Percentiles rank a stretch among this genome's conserved stretches.
These are phyloP conservation scores for Colletotrichum tropicale DNA, from an alignment of 2,329 filamentous ascomycete species.

Conservation along the genomic window DNA sequence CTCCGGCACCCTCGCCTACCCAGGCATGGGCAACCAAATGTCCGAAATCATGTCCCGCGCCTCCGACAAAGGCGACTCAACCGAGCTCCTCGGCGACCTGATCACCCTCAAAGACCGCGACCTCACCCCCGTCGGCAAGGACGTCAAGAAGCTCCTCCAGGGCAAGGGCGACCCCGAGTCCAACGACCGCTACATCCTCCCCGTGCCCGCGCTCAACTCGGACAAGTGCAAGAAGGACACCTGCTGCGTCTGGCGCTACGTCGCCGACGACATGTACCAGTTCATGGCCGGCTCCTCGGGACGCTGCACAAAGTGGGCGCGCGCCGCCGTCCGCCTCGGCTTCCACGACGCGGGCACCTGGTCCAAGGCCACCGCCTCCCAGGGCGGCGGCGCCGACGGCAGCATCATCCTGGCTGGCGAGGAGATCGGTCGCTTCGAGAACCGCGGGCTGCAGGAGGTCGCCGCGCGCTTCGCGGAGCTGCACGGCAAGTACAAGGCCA, in stretches of 20 bases:
- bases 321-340: constrained; percentile 49
- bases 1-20: constrained; percentile 19
- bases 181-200: constrained; percentile 22
- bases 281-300: constrained; percentile 41
- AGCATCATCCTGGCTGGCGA: constrained; percentile 42
- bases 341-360: constrained; percentile 54
- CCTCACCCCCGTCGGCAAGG: constrained; percentile 20
- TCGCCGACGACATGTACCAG: constrained; percentile 41
- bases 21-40: constrained; percentile 18
- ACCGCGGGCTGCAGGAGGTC: constrained; percentile 52
- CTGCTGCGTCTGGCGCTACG: constrained; percentile 50
- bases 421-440: constrained; percentile 42
- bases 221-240: constrained; percentile 39
- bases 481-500: constrained; percentile 40
- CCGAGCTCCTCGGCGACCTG: constrained; percentile 24
- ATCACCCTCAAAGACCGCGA: constrained; percentile 15
- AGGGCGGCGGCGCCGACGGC: constrained; percentile 49
- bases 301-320: constrained; percentile 47
- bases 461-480: constrained; percentile 41
- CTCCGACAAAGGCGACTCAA: constrained; percentile 10
- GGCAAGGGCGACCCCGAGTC: constrained; percentile 23
- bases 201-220: constrained; percentile 27
- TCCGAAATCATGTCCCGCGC: constrained; percentile 21
- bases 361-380: constrained; percentile 36
- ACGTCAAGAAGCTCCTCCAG: constrained; percentile 20